Evolutionary conservation across 139 green algal species (phyloP).

Genomic region (Chlamydomonas applanata): DNA sequence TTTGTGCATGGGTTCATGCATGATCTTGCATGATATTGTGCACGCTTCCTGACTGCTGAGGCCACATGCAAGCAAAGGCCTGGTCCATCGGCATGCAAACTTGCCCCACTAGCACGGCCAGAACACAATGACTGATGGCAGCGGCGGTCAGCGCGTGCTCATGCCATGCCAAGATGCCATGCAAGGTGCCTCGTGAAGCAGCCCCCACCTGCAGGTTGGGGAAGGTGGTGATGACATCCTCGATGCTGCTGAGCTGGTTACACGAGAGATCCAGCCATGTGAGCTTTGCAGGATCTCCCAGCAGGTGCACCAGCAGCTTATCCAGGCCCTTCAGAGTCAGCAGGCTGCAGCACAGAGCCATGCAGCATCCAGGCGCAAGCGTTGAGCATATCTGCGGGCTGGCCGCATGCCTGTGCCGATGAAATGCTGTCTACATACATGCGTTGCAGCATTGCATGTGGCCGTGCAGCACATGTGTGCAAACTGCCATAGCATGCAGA

Average conservation of each 20-base stretch:
- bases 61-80: background rate
- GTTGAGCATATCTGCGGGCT: too few relatives aligned
- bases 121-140: background rate
- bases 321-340: conserved; percentile 11
- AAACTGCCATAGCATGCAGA: too few relatives aligned
- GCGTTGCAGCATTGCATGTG: too few relatives aligned
- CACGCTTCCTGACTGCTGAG: too few relatives aligned
- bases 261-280: conserved; percentile 45
- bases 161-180: background rate
- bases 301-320: conserved; percentile 7
- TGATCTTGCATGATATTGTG: too few relatives aligned
- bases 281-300: conserved; percentile 28
- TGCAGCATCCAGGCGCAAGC: too few relatives aligned
- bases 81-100: background rate
- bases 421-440: too few relatives aligned
- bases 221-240: conserved; percentile 33
- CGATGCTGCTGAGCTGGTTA: conserved; percentile 37
- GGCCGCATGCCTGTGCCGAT: too few relatives aligned
- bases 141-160: too few relatives aligned
- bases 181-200: background rate
- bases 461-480: too few relatives aligned
- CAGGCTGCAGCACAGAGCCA: background rate
- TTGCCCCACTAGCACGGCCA: background rate
- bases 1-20: too few relatives aligned
- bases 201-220: conserved; percentile 34